Conservation (phyloP, 306 rosid species). For the Quercus alba region DNA sequence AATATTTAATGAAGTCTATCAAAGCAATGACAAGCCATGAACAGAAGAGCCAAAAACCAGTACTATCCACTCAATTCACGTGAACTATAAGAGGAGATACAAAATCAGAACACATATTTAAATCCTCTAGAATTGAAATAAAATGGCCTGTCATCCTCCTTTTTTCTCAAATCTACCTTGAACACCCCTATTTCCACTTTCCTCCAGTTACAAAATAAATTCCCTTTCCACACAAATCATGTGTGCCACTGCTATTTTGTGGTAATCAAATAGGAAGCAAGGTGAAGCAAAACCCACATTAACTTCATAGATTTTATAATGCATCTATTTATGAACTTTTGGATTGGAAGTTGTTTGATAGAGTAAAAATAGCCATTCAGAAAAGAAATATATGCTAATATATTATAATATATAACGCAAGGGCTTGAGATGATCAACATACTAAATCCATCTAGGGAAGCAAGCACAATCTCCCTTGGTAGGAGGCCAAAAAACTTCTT, state of each 20-base stretch:
- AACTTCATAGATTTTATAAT: neutral
- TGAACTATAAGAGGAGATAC: neutral
- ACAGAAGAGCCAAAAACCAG: too few species aligned
- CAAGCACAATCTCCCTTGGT: conserved; percentile 89
- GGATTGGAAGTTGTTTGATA: neutral
- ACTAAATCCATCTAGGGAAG: conserved; percentile 94
- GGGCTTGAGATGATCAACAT: conserved; percentile 19
- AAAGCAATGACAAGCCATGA: too few species aligned
- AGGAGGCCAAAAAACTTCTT: conserved; percentile 73
- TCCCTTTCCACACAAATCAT: neutral
- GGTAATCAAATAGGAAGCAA: neutral
- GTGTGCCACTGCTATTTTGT: neutral
- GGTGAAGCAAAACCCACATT: too few species aligned
- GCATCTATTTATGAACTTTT: neutral
- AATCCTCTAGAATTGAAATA: neutral
- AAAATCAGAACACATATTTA: neutral
- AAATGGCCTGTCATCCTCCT: neutral
- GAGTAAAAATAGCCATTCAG: neutral
- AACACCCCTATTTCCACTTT: too few species aligned
- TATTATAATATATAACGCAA: neutral
- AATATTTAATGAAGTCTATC: too few species aligned
- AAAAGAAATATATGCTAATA: neutral
- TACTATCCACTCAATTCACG: too few species aligned
- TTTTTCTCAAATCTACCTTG: neutral
- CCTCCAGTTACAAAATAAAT: neutral